Percentiles rank a stretch among this genome's conserved stretches.
Evolutionary conservation across 306 rosid species (phyloP).

Genomic region (Echinosophora koreensis): DNA sequence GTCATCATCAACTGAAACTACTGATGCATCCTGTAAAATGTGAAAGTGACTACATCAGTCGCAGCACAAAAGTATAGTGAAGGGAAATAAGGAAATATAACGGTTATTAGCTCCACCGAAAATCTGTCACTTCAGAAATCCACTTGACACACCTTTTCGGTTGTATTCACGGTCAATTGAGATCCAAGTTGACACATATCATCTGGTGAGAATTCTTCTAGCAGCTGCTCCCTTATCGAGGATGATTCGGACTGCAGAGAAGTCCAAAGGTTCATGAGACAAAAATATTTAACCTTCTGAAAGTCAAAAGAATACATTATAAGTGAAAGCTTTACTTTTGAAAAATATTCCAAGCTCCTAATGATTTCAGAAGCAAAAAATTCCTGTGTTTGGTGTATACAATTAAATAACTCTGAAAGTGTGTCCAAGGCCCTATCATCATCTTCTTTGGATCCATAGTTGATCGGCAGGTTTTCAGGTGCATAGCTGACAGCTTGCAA

Average conservation of each 20-base stretch:
- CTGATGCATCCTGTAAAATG: slow-evolving; percentile 59
- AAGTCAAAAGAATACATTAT: neutral
- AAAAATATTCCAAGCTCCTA: slow-evolving; percentile 62
- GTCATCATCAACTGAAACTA: slow-evolving; percentile 67
- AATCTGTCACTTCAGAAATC: slow-evolving; percentile 40
- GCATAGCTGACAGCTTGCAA: slow-evolving; percentile 63
- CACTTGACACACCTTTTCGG: slow-evolving; percentile 53
- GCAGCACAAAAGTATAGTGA: slow-evolving; percentile 28
- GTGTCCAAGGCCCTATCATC: slow-evolving; percentile 63
- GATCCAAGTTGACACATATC: slow-evolving; percentile 70
- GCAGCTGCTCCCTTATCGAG: slow-evolving; percentile 68
- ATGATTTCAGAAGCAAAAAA: slow-evolving; percentile 68
- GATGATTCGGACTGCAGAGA: slow-evolving; percentile 67
- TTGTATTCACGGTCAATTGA: slow-evolving; percentile 57
- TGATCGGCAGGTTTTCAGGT: slow-evolving; percentile 48
- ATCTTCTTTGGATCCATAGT: slow-evolving; percentile 84
- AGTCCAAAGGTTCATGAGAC: slow-evolving; percentile 24
- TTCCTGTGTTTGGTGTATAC: slow-evolving; percentile 64
- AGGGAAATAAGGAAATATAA: slow-evolving; percentile 17
- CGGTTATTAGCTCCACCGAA: slow-evolving; percentile 45
- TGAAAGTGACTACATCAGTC: slow-evolving; percentile 40
- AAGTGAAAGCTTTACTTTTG: slow-evolving; percentile 62
- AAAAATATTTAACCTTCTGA: slow-evolving; percentile 5
- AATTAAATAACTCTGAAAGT: slow-evolving; percentile 57
- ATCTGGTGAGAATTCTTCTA: slow-evolving; percentile 69